Evolutionary conservation across 176 grass and related monocot genomes (phyloP).

Genomic region (Microstegium vimineum): DNA sequence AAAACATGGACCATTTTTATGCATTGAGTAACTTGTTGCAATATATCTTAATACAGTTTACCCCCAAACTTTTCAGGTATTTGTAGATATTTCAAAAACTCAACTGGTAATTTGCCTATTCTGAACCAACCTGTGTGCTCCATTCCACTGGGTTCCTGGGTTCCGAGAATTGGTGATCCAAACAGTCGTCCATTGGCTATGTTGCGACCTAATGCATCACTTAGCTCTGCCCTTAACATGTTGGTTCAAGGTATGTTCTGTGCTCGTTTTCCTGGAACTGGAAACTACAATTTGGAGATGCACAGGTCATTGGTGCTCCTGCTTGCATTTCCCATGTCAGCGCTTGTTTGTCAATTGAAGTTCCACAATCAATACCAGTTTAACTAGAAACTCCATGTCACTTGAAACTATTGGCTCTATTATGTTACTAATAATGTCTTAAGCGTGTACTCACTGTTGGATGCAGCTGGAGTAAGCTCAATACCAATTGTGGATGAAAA

Average conservation of each 20-base stretch:
- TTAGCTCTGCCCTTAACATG: slow-evolving; percentile 78
- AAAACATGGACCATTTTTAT: not conserved
- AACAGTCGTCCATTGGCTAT: slow-evolving; percentile 65
- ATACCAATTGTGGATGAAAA: slow-evolving; percentile 97
- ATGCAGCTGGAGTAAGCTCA: slow-evolving; percentile 84
- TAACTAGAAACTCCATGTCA: not conserved
- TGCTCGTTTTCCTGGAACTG: slow-evolving; percentile 3
- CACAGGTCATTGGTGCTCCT: slow-evolving; percentile 1
- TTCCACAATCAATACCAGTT: not conserved
- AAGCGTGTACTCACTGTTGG: slow-evolving; percentile 14
- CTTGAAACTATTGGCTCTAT: not conserved
- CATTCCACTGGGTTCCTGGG: slow-evolving; percentile 90
- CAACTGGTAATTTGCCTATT: slow-evolving; percentile 76
- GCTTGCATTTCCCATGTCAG: not conserved
- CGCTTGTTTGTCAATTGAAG: not conserved
- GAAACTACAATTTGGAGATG: not conserved
- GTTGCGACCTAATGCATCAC: slow-evolving; percentile 61
- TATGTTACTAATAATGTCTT: slow-evolving; percentile 4
- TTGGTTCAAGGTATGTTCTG: slow-evolving; percentile 80
- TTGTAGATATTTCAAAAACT: slow-evolving; percentile 93
- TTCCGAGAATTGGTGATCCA: slow-evolving; percentile 82
- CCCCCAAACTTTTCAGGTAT: slow-evolving; percentile 55
- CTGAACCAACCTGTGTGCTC: slow-evolving; percentile 74
- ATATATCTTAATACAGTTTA: not conserved
- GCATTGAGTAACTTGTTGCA: not conserved